phyloP scores from a whole-genome alignment of 2,329 filamentous ascomycete species.

The Zymoseptoria crescenta region DNA sequence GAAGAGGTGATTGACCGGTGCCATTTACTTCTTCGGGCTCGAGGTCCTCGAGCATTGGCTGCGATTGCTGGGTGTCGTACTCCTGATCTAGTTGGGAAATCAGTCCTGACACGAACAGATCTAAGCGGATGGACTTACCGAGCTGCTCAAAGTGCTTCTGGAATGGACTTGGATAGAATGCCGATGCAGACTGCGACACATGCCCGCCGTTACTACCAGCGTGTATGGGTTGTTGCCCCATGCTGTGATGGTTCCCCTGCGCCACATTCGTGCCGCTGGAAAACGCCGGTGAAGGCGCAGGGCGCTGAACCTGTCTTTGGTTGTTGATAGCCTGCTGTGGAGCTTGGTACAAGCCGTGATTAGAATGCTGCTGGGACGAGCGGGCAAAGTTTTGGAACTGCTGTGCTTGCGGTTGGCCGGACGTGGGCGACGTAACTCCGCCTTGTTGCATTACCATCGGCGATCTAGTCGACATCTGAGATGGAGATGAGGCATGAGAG shows the following conservation, averaged over 20 bases:
- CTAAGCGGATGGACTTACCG: constrained; percentile 61
- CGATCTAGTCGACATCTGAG: constrained; percentile 49
- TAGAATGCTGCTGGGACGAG: constrained; percentile 32
- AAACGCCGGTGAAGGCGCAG: constrained; percentile 16
- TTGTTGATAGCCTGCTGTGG: constrained; percentile 30
- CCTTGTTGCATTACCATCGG: constrained; percentile 54
- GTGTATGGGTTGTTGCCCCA: constrained; percentile 20
- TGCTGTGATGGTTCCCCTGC: constrained; percentile 14
- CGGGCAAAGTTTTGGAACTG: constrained; percentile 34
- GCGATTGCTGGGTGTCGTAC: constrained; percentile 64
- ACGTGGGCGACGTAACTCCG: constrained; percentile 54
- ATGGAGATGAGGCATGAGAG: constrained; percentile 66
- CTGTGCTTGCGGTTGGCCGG: constrained; percentile 46
- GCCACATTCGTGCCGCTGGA: constrained; percentile 28
- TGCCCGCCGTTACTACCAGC: constrained; percentile 30
- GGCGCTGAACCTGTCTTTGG: constrained; percentile 19
- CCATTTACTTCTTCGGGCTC: constrained; percentile 20
- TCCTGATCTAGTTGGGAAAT: constrained; percentile 79
- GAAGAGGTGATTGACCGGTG: constrained; percentile 13
- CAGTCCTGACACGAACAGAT: constrained; percentile 51
- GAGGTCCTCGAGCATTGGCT: constrained; percentile 61
- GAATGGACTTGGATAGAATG: constrained; percentile 78
- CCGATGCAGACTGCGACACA: constrained; percentile 31
- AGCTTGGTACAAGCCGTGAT: constrained; percentile 37
- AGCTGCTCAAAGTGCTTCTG: constrained; percentile 93